Base-by-base conservation (phyloP, 176 grass and related monocot genomes). In the Rhynchospora breviuscula region DNA sequence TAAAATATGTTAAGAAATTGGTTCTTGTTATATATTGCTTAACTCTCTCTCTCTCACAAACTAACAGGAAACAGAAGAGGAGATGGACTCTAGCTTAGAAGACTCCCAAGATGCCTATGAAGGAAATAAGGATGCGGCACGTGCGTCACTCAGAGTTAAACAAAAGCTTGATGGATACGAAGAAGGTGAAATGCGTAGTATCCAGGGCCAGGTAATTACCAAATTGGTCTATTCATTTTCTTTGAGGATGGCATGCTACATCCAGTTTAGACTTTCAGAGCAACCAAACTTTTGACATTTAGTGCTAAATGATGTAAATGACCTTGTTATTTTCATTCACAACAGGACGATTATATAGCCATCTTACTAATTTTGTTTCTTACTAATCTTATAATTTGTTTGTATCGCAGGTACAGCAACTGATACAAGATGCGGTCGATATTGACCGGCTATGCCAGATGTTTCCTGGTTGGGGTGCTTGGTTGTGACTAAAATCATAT, bases 381-480 rank as follows among this genome's bases (percentile, higher is more conserved):
- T 45, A 67, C 61, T 69, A 15, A 67, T 66, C 52, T 51, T 40
- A 80, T 66, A 4, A 7, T 87, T 80, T 90, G 74, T 63, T 77
- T 83, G 79, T 47, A 54, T 81, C 84, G 71, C 44, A 95, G 90
- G 92, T 97, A 62, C 92, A 91, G 48, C 95, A 97, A 85, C 90
- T 94, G 43, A 94, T 94, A 88, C 92, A 97, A 78, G 92, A 97
- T 40, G 92, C 95, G 2, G 87, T 89, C 21, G 95, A 97, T 79
- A 63, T 63, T 17, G 92, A 97, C 43, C 92, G 90, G 17, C 72
- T 97, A 85, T 91, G 92, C 82, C 92, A 97, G 62, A 97, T 97
- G 94, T 97, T 97, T 87, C 94, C 94, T 12, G 95, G 95, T 81
- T 97, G 94, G 94, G 94, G 88, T 83, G 83, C 94, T 57, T 97